A percentile compares a stretch with the other conserved stretches of the same genome.
phyloP scores from a whole-genome alignment of 192 early-diverging fungal species.

The Umbelopsis ramanniana region DNA sequence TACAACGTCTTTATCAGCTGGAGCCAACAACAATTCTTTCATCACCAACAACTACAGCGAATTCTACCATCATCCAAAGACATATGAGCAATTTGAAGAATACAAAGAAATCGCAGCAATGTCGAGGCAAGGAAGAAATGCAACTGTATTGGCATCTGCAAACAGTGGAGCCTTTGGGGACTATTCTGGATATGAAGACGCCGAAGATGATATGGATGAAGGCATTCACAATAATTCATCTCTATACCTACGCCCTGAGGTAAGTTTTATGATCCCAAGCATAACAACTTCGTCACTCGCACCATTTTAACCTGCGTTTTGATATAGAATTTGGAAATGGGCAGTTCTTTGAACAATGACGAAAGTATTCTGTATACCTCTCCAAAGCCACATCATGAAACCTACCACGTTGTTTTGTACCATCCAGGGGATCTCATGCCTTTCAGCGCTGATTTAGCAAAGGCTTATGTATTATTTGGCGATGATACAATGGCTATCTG shows the following conservation, averaged over 20 bases:
- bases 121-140: constrained; percentile 52
- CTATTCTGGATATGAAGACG: constrained; percentile 45
- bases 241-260: constrained; percentile 44
- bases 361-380: constrained; percentile 37
- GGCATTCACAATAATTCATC: constrained; percentile 34
- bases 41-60: constrained; percentile 50
- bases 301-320: background rate
- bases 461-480: constrained; percentile 59
- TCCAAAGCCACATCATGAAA: constrained; percentile 31
- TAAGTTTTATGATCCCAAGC: constrained; percentile 2
- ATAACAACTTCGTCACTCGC: background rate
- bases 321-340: constrained; percentile 27
- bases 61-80: constrained; percentile 51
- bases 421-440: constrained; percentile 64
- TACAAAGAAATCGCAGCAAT: constrained; percentile 59
- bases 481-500: constrained; percentile 65
- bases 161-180: constrained; percentile 42
- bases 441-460: constrained; percentile 59
- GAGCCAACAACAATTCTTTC: constrained; percentile 1
- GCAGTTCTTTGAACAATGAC: constrained; percentile 22
- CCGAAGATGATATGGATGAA: constrained; percentile 54
- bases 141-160: constrained; percentile 44
- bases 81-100: constrained; percentile 62
- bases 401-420: constrained; percentile 50
- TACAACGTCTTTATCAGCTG: background rate